Base-by-base conservation (phyloP, 768 basidiomycete species). In the Suillus tomentosus region DNA sequence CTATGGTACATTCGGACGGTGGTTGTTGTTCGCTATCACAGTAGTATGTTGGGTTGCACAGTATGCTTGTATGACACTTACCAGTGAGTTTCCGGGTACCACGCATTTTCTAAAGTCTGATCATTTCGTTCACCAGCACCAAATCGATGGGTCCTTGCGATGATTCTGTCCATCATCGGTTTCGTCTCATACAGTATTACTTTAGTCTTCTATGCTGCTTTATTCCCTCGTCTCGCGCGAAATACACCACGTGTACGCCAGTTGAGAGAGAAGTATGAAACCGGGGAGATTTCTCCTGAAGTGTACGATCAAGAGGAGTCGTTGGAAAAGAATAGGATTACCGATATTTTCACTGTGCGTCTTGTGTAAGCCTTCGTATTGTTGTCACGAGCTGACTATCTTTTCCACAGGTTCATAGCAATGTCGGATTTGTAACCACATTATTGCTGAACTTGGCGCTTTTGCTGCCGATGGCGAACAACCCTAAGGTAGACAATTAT, bases 141-240 rank as follows among this genome's bases (percentile, higher is more conserved):
- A 2, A 81, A 81, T 27, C 82, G 87, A 17, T 95, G 93, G 92
- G 81, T 79, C 17, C 76, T 82, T 3, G 89, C 88, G 0, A 93
- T 94, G 90, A 88, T 78, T 0, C 74, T 94, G 3, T 94, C 88
- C 73, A 91, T 94, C 83, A 76, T 91, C 27, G 87, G 90, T 10
- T 94, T 90, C 76, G 85, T 92, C 59, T 81, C 86, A 1, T 94
- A 92, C 66, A 90, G 91, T 1, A 90, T 90, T 3, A 91, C 91
- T 0, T 81, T 92, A 10, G 90, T 92, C 0, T 94, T 94, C 74
- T 94, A 89, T 68, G 85, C 88, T 0, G 92, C 91, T 1, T 69
- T 85, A 15, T 94, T 94, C 71, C 93, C 93, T 1, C 87, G 91
- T 11, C 83, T 95, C 3, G 92, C 93, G 0, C 83, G 91, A 7